Conservation (phyloP, 1,284 basidiomycete species). For the Microbotryomycetes sp. region DNA sequence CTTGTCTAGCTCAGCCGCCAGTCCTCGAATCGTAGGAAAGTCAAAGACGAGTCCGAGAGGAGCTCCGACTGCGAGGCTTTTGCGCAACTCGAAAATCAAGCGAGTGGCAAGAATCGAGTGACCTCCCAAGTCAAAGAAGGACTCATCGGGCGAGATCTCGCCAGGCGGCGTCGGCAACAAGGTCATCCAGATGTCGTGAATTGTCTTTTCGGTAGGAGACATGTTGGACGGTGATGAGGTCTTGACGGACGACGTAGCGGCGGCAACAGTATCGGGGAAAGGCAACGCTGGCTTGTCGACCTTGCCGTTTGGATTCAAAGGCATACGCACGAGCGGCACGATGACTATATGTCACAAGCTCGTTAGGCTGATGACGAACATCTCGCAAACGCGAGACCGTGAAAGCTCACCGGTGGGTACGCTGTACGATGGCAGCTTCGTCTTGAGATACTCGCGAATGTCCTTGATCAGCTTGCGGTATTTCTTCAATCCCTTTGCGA, state of each 20-base stretch:
- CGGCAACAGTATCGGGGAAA: slow-evolving; percentile 93
- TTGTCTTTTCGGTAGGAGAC: slow-evolving; percentile 67
- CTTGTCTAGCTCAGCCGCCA: slow-evolving; percentile 70
- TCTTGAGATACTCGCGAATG: slow-evolving; percentile 92
- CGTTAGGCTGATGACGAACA: slow-evolving; percentile 4
- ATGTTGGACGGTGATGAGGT: slow-evolving; percentile 39
- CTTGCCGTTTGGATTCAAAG: slow-evolving; percentile 97
- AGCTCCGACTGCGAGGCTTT: slow-evolving; percentile 81
- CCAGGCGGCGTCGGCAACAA: slow-evolving; percentile 75
- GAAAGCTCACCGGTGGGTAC: slow-evolving; percentile 65
- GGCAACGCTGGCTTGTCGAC: slow-evolving; percentile 97
- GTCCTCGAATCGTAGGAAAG: slow-evolving; percentile 74
- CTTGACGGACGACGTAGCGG: slow-evolving; percentile 44
- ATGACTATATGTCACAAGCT: slow-evolving; percentile 56
- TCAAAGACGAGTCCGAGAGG: slow-evolving; percentile 92
- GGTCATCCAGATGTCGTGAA: slow-evolving; percentile 73
- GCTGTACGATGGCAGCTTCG: slow-evolving; percentile 90
- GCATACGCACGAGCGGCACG: slow-evolving; percentile 90
- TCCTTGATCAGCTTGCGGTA: slow-evolving; percentile 86
- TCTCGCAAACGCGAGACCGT: slow-evolving; percentile 4
- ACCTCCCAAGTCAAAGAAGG: slow-evolving; percentile 97
- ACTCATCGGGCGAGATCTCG: slow-evolving; percentile 80
- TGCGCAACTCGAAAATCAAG: slow-evolving; percentile 93
- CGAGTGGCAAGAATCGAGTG: slow-evolving; percentile 97
- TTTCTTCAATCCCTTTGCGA: slow-evolving; percentile 65